Evolutionary conservation across 2,329 filamentous ascomycete genomes (phyloP), one percentile per base, ranked within the genome.

Genomic region (Aspergillus spinulosporus): DNA sequence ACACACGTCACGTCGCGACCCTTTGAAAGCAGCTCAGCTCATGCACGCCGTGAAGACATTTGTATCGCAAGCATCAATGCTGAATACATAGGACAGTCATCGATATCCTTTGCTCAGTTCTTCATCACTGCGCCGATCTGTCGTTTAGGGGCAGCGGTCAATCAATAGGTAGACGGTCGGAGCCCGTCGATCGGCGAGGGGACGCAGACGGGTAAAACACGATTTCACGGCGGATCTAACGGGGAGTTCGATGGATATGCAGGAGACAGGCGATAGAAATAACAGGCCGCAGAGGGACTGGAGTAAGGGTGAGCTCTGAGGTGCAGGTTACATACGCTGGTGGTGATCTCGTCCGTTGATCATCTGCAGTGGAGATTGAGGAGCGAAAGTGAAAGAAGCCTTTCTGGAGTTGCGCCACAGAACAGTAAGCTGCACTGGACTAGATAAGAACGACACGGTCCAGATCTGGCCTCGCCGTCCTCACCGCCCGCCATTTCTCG

Each of bases 11-110:
- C 57, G 51, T 53, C 56, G 49, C 56, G 48, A 52, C 52, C 47
- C 21, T 21, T 21, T 21, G 21, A 40, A 55, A 59, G 44, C 58
- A 58, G 56, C 52, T 58, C 53, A 60, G 52, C 52, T 59, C 53
- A 60, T 52, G 56, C 52, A 60, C 49, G 36, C 54, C 37, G 32
- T 31, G 53, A 45, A 59, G 49, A 50, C 56, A 59, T 60, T 58
- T 56, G 59, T 49, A 45, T 34, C 40, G 44, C 1, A 49, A 36
- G 39, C 56, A 59, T 57, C 45, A 53, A 57, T 57, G 40, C 40
- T 42, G 5, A 21, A 29, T 36, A 34, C 29, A 39, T 28, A 31
- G 32, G 39, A 8, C 42, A 51, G 5, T n/a, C 26, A 29, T 47
- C 29, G 14, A 37, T 28, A n/a, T 37, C 32, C 21, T 36, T 4